Base-by-base conservation (phyloP, 345 rosid genomes). In the Stellera chamaejasme region DNA sequence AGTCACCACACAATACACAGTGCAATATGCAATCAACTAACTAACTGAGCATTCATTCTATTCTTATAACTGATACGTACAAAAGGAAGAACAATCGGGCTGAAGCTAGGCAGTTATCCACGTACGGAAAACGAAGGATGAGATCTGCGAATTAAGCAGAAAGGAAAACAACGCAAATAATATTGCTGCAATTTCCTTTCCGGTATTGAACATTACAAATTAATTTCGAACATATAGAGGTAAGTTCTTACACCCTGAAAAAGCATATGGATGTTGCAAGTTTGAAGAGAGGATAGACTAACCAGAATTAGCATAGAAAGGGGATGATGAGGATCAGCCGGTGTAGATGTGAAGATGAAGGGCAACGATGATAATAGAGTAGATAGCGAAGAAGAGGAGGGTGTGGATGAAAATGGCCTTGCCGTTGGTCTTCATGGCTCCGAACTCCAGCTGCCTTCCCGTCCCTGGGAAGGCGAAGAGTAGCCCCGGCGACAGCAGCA, bases 401-500 rank as follows among this genome's bases (percentile, higher is more conserved):
- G 96, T 72, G 77, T 93, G 99, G 14, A 87, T 63, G 15, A 87
- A 81, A 43, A 90, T 72, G n/a, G 96, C 82, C 72, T 83, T 93
- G 14, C 99, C 99, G 66, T 87, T 89, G 39, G 99, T 93, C 82
- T 87, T 89, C 84, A 90, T 50, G 76, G 82, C 82, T 13, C 96
- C 92, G 28, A 87, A 81, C 54, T 87, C 87, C 49, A 90, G 19
- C 27, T 39, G 75, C 46, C 69, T 74, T 79, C 53, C 66, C 75
- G 82, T 68, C 36, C 96, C 97, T 0, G 96, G 97, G 1, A 93
- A 49, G 60, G 82, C 82, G 63, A 83, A 87, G 52, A 93, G 69
- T 43, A 93, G 88, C 2, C 99, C 96, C 5, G 97, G 97, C 56
- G 83, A 79, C 51, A 93, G 87, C 27, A 93, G 44, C 55, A 93